Conservation (phyloP, 2,329 filamentous ascomycete genomes). For the Monilinia vaccinii-corymbosi region DNA sequence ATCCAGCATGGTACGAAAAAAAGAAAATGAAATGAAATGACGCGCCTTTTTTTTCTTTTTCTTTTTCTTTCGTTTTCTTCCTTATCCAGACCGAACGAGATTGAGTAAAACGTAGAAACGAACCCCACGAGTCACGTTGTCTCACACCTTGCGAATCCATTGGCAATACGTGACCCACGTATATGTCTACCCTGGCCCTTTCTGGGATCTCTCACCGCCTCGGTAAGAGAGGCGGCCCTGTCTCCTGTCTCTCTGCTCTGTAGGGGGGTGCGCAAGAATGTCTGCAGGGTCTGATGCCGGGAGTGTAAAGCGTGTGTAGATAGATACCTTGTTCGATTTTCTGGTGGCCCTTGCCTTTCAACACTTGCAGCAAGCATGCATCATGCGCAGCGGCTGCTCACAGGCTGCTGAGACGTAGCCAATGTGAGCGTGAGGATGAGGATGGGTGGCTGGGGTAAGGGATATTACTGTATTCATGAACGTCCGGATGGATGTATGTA, state of each 20-base stretch:
- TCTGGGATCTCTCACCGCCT: slow-evolving; percentile 4
- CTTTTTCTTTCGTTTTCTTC: too few relatives aligned
- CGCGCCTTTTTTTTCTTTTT: too few relatives aligned
- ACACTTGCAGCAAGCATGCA: slow-evolving; percentile 26
- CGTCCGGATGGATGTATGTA: not conserved
- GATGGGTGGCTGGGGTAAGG: not conserved
- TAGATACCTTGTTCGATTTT: not conserved
- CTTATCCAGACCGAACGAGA: too few relatives aligned
- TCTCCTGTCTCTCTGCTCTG: too few relatives aligned
- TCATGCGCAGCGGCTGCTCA: slow-evolving; percentile 20
- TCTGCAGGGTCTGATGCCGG: too few relatives aligned
- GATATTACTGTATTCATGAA: not conserved
- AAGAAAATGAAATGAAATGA: too few relatives aligned
- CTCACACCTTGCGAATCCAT: slow-evolving; percentile 16
- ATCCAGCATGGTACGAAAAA: not conserved
- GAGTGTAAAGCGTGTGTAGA: too few relatives aligned
- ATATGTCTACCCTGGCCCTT: slow-evolving; percentile 14
- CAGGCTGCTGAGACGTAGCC: not conserved
- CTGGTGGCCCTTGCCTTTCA: slow-evolving; percentile 21
- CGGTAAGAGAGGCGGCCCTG: not conserved
- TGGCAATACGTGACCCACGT: slow-evolving; percentile 30
- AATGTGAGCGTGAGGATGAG: not conserved
- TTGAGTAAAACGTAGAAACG: too few relatives aligned
- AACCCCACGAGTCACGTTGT: slow-evolving; percentile 2
- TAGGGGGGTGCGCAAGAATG: too few relatives aligned